phyloP scores from a whole-genome alignment of 129 eudicot species.

The Logfia minima region DNA sequence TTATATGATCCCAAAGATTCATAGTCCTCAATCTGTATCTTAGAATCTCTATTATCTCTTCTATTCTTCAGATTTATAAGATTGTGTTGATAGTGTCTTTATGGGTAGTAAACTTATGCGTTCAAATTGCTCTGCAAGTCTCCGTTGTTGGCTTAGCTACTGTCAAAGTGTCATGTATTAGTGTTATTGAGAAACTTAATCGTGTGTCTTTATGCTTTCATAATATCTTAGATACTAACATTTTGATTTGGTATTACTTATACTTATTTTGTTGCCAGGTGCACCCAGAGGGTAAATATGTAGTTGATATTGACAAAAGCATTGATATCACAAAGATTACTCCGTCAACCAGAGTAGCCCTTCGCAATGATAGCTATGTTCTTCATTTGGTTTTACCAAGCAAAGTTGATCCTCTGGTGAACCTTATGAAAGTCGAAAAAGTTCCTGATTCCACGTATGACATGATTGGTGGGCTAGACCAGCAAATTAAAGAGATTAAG shows the following conservation, averaged over 20 bases:
- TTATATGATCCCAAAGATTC: background rate
- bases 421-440: constrained; percentile 51
- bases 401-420: constrained; percentile 48
- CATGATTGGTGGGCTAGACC: constrained; percentile 52
- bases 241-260: background rate
- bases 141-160: background rate
- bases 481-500: constrained; percentile 47
- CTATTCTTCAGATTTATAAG: background rate
- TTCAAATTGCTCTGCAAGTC: background rate
- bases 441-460: constrained; percentile 51
- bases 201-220: background rate
- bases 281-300: constrained; percentile 41
- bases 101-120: background rate
- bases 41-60: background rate
- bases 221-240: background rate
- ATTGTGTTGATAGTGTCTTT: background rate
- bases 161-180: background rate
- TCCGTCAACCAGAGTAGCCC: constrained; percentile 48
- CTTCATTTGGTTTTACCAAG: constrained; percentile 45
- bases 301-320: constrained; percentile 46
- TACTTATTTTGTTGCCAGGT: constrained; percentile 28
- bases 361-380: constrained; percentile 40
- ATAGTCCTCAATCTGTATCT: background rate
- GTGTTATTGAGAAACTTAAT: background rate
- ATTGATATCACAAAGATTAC: constrained; percentile 46